Evolutionary conservation across 768 basidiomycete genomes (phyloP), one percentile per base, ranked within the genome.

Genomic region (Lactifluus rugatus): DNA sequence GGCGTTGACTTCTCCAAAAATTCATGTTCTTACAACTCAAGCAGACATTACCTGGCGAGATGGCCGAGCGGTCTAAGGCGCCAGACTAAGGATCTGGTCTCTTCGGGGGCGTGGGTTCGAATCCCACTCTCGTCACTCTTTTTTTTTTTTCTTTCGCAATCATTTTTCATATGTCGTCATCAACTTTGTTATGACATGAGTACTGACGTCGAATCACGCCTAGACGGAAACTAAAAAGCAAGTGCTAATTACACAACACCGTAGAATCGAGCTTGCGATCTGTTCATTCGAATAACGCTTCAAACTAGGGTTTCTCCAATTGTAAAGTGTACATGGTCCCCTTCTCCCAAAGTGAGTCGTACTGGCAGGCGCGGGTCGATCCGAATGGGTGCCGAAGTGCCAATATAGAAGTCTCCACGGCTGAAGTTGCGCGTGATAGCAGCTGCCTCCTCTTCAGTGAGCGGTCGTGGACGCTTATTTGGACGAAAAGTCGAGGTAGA

Each of bases 1-100:
- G 5, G 41, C n/a, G 8, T 9, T 17, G 16, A n/a, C n/a, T 19
- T 41, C 9, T 6, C 3, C 5, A 17, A 36, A 19, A 3, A 16
- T 17, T 10, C 17, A 34, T 56, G 1, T 0, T 1, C 1, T 25
- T n/a, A n/a, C 34, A 19, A 28, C 16, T 23, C 6, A 1, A 0
- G 3, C 1, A 3, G 1, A 7, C 6, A 10, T 14, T 45, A 31
- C 14, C 14, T 1, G 62, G 62, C 62, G 80, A 84, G 82, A 85
- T 87, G 84, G 84, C 85, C 84, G 85, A 87, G 84, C 83, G 84
- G 84, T 86, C 84, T 83, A 85, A 86, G 85, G 85, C 84, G 85
- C 83, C 82, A 87, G 83, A 85, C 81, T 82, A 84, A 82, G 82
- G 82, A 72, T 72, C 70, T 71, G 69, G 73, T 76, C 74, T 72